phyloP scores from a whole-genome alignment of 2,329 filamentous ascomycete species.

The Trichoderma afroharzianum region DNA sequence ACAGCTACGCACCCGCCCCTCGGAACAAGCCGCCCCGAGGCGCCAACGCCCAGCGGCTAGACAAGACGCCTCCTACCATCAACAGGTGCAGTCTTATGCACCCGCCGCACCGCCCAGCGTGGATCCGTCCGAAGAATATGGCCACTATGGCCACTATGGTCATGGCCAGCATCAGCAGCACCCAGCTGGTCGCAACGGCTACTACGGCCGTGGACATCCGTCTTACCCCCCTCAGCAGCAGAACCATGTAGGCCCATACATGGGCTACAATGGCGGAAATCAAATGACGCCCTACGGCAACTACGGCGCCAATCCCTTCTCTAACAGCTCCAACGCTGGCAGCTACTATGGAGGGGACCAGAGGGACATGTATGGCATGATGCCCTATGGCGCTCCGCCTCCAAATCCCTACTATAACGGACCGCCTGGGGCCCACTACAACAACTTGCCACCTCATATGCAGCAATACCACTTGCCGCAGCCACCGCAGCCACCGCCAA shows the following conservation, averaged over 20 bases:
- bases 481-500: conserved; percentile 40
- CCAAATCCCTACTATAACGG: conserved; percentile 30
- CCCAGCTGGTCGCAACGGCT: conserved; percentile 27
- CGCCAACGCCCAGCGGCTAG: conserved; percentile 28
- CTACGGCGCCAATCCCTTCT: conserved; percentile 42
- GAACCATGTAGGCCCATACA: conserved; percentile 45
- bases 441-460: conserved; percentile 33
- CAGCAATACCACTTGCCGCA: conserved; percentile 41
- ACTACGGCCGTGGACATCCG: conserved; percentile 21
- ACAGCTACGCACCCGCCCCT: conserved; percentile 21
- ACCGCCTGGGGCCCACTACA: conserved; percentile 24
- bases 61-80: conserved; percentile 36
- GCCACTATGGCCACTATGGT: conserved; percentile 39
- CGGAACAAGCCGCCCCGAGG: conserved; percentile 28
- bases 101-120: conserved; percentile 57
- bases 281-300: conserved; percentile 48
- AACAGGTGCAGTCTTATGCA: conserved; percentile 33
- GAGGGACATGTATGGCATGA: conserved; percentile 46
- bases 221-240: conserved; percentile 18
- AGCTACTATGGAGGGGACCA: conserved; percentile 40
- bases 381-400: conserved; percentile 41
- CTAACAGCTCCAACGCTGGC: conserved; percentile 34
- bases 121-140: conserved; percentile 63
- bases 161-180: conserved; percentile 22
- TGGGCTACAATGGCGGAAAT: conserved; percentile 34